A percentile compares a stretch with the other conserved stretches of the same genome.
Conservation (phyloP, 768 basidiomycete species). For the Sistotremastrum niveocremeum region DNA sequence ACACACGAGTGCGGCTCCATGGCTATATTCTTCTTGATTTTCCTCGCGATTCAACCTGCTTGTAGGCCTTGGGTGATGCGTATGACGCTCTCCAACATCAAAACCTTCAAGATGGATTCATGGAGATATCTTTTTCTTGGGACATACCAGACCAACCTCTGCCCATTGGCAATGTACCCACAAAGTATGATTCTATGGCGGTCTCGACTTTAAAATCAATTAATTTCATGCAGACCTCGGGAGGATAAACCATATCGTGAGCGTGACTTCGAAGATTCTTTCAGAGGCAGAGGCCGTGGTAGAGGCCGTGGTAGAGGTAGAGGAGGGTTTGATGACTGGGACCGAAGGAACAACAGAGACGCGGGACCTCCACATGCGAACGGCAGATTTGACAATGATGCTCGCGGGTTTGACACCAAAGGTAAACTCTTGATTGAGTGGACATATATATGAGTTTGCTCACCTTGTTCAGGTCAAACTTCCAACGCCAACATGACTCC, state of each 20-base stretch:
- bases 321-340: slow-evolving; percentile 30
- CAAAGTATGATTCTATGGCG: neutral
- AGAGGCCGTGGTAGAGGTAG: slow-evolving; percentile 13
- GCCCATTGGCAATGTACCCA: slow-evolving; percentile 27
- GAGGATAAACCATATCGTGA: slow-evolving; percentile 28
- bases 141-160: slow-evolving; percentile 48
- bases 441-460: slow-evolving; percentile 17
- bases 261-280: slow-evolving; percentile 17
- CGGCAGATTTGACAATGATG: neutral
- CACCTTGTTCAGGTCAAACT: slow-evolving; percentile 6
- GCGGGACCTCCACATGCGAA: slow-evolving; percentile 15
- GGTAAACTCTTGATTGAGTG: slow-evolving; percentile 7
- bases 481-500: slow-evolving; percentile 16
- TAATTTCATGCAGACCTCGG: slow-evolving; percentile 10
- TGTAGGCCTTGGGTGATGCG: slow-evolving; percentile 63
- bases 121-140: slow-evolving; percentile 83
- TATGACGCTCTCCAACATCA: slow-evolving; percentile 70
- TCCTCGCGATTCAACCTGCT: slow-evolving; percentile 4
- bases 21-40: neutral
- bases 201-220: slow-evolving; percentile 5
- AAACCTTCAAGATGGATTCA: slow-evolving; percentile 68
- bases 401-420: slow-evolving; percentile 9
- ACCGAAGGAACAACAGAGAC: slow-evolving; percentile 29
- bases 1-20: slow-evolving; percentile 50
- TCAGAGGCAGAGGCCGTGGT: slow-evolving; percentile 26